Evolutionary conservation across 1,284 basidiomycete species (phyloP).

Genomic region (Puccinia polysora): DNA sequence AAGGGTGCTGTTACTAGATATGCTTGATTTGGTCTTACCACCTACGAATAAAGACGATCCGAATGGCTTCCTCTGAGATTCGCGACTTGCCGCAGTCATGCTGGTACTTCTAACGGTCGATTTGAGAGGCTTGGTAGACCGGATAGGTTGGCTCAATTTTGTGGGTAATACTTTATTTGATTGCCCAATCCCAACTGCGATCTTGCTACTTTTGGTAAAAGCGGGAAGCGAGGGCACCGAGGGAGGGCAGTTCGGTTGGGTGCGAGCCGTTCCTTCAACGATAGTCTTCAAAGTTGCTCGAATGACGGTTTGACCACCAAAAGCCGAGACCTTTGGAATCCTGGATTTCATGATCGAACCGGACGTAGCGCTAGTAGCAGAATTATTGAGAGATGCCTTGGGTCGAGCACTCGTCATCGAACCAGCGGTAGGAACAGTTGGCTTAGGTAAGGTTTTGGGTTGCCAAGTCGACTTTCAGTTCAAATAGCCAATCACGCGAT

Average conservation of each 20-base stretch:
- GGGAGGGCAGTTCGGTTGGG: not conserved
- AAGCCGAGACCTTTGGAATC: conserved; percentile 8
- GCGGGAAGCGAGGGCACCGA: not conserved
- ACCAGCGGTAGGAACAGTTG: not conserved
- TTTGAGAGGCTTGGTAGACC: conserved; percentile 2
- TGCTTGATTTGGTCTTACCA: not conserved
- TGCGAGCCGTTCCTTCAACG: no score
- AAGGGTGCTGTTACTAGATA: not conserved
- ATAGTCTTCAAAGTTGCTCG: not conserved
- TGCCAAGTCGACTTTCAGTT: conserved; percentile 17
- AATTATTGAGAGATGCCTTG: not conserved
- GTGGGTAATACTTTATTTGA: not conserved
- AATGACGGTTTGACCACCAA: conserved; percentile 13
- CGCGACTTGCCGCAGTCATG: not conserved
- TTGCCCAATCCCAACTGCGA: not conserved
- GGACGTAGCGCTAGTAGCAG: not conserved
- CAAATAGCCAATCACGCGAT: not conserved
- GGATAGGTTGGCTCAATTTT: conserved; percentile 13
- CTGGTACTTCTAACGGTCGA: not conserved
- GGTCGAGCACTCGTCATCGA: not conserved
- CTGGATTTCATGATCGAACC: not conserved
- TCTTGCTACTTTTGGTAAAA: not conserved
- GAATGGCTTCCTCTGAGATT: not conserved
- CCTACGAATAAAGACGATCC: not conserved
- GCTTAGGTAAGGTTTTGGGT: conserved; percentile 16